These are phyloP conservation scores for Talinum fruticosum DNA, from an alignment of 148 eudicot species.

Conservation along the genomic window DNA sequence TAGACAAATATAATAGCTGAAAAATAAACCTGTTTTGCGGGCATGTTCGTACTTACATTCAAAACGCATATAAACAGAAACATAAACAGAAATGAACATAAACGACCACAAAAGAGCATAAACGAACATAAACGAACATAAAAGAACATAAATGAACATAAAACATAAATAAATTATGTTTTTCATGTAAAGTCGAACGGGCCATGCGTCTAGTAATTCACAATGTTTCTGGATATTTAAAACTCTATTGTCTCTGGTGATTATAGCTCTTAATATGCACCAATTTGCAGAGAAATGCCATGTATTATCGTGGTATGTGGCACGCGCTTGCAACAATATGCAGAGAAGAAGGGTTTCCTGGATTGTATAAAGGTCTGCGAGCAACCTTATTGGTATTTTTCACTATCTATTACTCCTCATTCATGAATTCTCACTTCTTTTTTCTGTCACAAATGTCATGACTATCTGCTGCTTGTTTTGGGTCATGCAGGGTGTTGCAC, in stretches of 20 bases:
- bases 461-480: neutral
- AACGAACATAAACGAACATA: too few relatives aligned
- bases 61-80: too few relatives aligned
- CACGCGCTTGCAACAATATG: conserved; percentile 78
- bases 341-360: conserved; percentile 71
- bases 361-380: conserved; percentile 85
- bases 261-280: conserved; percentile 4
- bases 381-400: conserved; percentile 76
- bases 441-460: neutral
- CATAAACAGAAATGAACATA: too few relatives aligned
- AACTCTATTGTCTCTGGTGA: neutral
- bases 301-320: conserved; percentile 73
- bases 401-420: neutral
- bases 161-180: too few relatives aligned
- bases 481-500: conserved; percentile 80
- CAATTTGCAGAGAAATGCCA: conserved; percentile 51
- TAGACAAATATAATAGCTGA: neutral
- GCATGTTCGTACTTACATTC: too few relatives aligned
- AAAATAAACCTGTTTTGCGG: neutral
- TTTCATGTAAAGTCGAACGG: too few relatives aligned
- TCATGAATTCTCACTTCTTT: neutral
- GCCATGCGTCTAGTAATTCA: neutral
- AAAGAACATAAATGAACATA: too few relatives aligned
- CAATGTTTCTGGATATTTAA: neutral
- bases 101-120: too few relatives aligned